phyloP scores from a whole-genome alignment of 306 rosid genomes.

The Malus orientalis region DNA sequence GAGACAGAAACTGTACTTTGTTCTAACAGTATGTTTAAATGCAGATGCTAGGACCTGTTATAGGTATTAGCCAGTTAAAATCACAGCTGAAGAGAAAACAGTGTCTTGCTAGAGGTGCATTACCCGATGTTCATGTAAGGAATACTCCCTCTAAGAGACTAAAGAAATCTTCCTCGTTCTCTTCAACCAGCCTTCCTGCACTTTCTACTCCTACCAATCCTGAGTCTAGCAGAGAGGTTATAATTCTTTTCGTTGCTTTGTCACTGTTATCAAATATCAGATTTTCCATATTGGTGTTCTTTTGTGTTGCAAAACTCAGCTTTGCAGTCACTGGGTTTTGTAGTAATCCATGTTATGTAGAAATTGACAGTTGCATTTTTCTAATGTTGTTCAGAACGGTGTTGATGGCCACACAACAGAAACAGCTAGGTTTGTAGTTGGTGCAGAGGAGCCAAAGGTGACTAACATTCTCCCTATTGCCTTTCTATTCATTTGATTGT shows the following conservation, averaged over 20 bases:
- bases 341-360: not conserved
- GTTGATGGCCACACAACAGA: not conserved
- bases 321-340: not conserved
- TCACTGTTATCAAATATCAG: not conserved
- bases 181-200: conserved; percentile 22
- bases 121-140: conserved; percentile 21
- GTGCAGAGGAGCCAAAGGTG: conserved; percentile 15
- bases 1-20: not conserved
- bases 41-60: conserved; percentile 72
- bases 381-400: not conserved
- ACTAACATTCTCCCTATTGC: not conserved
- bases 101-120: conserved; percentile 6
- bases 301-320: not conserved
- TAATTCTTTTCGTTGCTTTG: not conserved
- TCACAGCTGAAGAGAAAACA: conserved; percentile 33
- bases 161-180: conserved; percentile 30
- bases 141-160: conserved; percentile 35
- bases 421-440: not conserved
- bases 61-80: conserved; percentile 30
- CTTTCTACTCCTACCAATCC: conserved; percentile 24
- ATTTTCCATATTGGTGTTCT: not conserved
- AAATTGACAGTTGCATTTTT: not conserved
- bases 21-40: conserved; percentile 1
- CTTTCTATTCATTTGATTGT: not conserved
- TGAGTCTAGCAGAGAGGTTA: conserved; percentile 24